These are phyloP conservation scores for Microglena sp. DNA, from an alignment of 139 green algal genomes.

Conservation along the genomic window DNA sequence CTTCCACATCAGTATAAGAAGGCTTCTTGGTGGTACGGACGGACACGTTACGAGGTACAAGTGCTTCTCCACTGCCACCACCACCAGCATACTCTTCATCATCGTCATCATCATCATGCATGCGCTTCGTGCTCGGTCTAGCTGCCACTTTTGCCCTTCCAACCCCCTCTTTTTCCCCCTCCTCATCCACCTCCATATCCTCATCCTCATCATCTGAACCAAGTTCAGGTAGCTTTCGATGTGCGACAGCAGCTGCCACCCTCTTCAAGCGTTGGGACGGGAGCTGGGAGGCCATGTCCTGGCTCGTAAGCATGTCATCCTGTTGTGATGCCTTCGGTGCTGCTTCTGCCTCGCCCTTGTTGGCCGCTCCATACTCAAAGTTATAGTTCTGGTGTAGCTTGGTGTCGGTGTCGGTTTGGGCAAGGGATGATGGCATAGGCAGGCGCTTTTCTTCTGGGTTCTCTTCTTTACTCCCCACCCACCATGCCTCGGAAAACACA, in stretches of 20 bases:
- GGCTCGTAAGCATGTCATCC: too few species aligned
- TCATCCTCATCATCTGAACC: too few species aligned
- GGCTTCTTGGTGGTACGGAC: too few species aligned
- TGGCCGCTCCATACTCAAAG: slow-evolving; percentile 6
- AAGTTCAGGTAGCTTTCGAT: too few species aligned
- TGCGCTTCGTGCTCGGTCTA: background rate
- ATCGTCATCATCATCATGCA: background rate
- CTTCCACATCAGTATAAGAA: too few species aligned
- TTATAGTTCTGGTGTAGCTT: slow-evolving; percentile 5
- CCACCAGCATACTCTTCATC: background rate
- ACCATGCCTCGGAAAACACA: slow-evolving; percentile 68
- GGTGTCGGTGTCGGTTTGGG: background rate
- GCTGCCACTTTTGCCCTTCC: background rate
- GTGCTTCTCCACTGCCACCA: too few species aligned
- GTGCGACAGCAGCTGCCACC: too few species aligned
- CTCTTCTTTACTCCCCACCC: slow-evolving; percentile 66
- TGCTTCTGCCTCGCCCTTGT: background rate
- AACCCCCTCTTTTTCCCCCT: background rate
- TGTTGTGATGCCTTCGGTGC: too few species aligned
- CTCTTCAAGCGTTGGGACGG: too few species aligned
- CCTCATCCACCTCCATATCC: too few species aligned
- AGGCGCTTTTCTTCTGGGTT: slow-evolving; percentile 71
- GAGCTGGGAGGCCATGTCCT: too few species aligned
- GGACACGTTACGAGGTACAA: too few species aligned
- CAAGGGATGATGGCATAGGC: slow-evolving; percentile 51